Conservation (phyloP, 2,329 filamentous ascomycete species). For the Juglanconis oblonga region DNA sequence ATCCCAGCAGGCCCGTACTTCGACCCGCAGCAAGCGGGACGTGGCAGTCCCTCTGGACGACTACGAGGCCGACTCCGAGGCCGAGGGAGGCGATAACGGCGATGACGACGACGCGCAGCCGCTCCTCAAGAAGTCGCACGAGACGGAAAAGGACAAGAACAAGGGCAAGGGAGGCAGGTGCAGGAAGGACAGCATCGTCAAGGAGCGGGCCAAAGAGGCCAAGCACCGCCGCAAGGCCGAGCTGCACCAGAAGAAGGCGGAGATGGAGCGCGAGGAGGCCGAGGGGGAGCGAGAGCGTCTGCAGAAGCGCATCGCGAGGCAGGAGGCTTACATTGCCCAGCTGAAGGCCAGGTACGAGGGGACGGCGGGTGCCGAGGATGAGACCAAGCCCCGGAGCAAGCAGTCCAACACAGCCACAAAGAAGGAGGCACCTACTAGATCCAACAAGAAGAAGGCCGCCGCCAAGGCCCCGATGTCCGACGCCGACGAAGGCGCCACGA, state of each 20-base stretch:
- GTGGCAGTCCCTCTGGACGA: not conserved
- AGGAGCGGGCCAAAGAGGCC: not conserved
- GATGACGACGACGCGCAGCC: constrained; percentile 8
- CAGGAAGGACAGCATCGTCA: constrained; percentile 4
- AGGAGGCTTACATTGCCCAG: constrained; percentile 9
- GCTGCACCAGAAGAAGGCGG: constrained; percentile 4
- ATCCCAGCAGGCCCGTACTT: not conserved
- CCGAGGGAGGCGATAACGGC: not conserved
- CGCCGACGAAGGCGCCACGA: not conserved
- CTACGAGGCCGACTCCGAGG: not conserved
- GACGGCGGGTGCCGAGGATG: not conserved
- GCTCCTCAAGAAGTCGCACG: not conserved
- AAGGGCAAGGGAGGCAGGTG: not conserved
- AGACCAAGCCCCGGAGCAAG: not conserved
- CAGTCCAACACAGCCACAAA: not conserved
- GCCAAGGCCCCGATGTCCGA: not conserved
- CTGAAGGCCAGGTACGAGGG: constrained; percentile 5
- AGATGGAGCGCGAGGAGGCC: constrained; percentile 1
- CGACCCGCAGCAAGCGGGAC: not conserved
- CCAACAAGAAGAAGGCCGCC: not conserved
- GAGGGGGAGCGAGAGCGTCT: constrained; percentile 6
- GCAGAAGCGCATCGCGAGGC: not conserved
- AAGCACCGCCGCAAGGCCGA: constrained; percentile 1
- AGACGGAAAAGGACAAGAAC: not conserved
- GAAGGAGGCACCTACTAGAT: too few relatives aligned